phyloP scores from a whole-genome alignment of 805 yeast genomes.

The Candida patagonica region DNA sequence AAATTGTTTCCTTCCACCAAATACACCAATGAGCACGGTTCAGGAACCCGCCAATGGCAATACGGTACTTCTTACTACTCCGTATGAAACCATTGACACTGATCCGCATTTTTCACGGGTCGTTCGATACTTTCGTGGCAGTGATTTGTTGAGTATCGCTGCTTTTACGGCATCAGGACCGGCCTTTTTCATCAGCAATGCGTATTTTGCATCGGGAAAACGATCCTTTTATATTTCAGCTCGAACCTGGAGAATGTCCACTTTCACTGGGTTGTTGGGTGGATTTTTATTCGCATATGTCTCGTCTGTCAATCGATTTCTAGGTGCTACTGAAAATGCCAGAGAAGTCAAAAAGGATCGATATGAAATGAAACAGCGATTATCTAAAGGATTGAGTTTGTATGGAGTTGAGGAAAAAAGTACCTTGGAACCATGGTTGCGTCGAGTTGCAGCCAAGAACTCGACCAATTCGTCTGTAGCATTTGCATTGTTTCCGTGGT shows the following conservation, averaged over 20 bases:
- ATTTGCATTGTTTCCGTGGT: slow-evolving; percentile 65
- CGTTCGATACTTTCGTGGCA: slow-evolving; percentile 57
- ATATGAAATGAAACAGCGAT: slow-evolving; percentile 57
- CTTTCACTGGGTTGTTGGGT: slow-evolving; percentile 52
- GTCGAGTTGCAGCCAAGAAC: slow-evolving; percentile 68
- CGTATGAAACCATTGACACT: slow-evolving; percentile 49
- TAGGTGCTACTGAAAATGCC: slow-evolving; percentile 67
- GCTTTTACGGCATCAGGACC: slow-evolving; percentile 40
- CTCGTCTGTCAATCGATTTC: slow-evolving; percentile 58
- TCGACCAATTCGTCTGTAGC: slow-evolving; percentile 59
- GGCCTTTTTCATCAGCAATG: slow-evolving; percentile 3
- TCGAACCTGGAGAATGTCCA: slow-evolving; percentile 51
- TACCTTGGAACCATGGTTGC: slow-evolving; percentile 55
- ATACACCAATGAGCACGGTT: slow-evolving; percentile 1
- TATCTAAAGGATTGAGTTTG: slow-evolving; percentile 57
- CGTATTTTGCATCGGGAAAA: slow-evolving; percentile 1
- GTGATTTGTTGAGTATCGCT: slow-evolving; percentile 51
- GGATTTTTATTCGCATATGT: slow-evolving; percentile 69
- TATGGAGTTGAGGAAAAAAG: slow-evolving; percentile 45
- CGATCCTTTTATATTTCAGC: slow-evolving; percentile 37
- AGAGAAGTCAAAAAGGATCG: slow-evolving; percentile 67
- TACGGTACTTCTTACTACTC: slow-evolving; percentile 14
- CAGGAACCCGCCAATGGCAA: slow-evolving; percentile 8
- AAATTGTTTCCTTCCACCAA: neutral
- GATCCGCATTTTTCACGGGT: slow-evolving; percentile 74